Base-by-base conservation (phyloP, 768 basidiomycete species). In the Termitomyces sp. region DNA sequence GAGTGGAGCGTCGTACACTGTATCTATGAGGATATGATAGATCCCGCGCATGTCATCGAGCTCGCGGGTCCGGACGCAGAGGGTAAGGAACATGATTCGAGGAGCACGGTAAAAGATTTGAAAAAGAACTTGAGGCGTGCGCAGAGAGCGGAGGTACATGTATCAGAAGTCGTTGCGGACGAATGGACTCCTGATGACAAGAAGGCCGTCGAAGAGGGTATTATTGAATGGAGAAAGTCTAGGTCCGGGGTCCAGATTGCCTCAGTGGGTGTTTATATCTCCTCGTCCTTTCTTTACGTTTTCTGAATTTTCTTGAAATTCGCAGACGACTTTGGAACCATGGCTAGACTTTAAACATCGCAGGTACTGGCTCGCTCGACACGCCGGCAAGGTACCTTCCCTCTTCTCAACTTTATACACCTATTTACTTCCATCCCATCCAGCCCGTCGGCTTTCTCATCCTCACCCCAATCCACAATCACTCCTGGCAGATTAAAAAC, bases 51-150 rank as follows among this genome's bases (percentile, higher is more conserved):
- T 58, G 67, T 81, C 18, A 61, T 80, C 16, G 71, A 77, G 27
- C 58, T 80, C 52, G 76, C 74, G 2, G 67, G 68, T 74, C 48
- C 31, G n/a, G 27, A 48, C 9, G 30, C 18, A 16, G 18, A 49
- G 18, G 20, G 49, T 20, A 34, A 49, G 76, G 75, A 27, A 18
- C 0, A 69, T 70, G 20, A 70, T 73, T 58, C 75, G 73, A 41
- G 61, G 61, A 65, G 73, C 59, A 72, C 75, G 58, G 78, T 83
- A 60, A 86, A 85, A 68, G 82, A 83, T 57, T 68, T 87, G 63
- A 81, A 82, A 69, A 81, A 84, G 70, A 88, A 88, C 68, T 72
- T 86, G 24, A 76, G 80, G 50, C 72, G 80, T 16, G 85, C 86
- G 11, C 76, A 85, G 69, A 80, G 77, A 58, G 82, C 77, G 36